Evolutionary conservation across 805 yeast species (phyloP), one percentile per base, ranked within the genome.

Genomic region (Kuraishia borneana): DNA sequence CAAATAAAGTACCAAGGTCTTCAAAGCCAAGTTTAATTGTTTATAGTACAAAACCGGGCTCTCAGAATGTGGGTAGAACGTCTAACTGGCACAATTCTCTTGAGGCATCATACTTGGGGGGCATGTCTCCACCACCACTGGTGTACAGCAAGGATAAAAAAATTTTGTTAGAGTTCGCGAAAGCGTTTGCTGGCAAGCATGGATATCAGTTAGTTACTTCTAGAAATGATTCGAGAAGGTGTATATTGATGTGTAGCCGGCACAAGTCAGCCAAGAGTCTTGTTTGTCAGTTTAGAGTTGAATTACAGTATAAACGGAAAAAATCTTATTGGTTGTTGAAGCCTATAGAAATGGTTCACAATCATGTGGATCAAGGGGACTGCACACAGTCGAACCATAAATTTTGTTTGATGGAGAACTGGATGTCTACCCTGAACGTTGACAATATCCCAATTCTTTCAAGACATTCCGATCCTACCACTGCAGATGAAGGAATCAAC

Each of bases 271-370:
- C 31, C 12, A 30, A 28, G 20, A 38, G 32, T 14, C 10, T 17
- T 18, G 23, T 10, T 21, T 50, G 54, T 26, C 42, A 44, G 10
- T 50, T 48, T 31, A 38, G 46, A 31, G 39, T 41, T 5, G 54
- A 50, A 20, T 41, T 50, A 17, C 54, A 50, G 31, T 42, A 35
- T 30, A 50, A 50, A 32, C 36, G 41, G 20, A 44, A 47, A 18
- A 49, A 44, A 34, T 33, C 39, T n/a, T 32, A 41, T 6, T 50
- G 54, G 54, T 30, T 50, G 14, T 30, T 50, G 34, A 50, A 50
- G 36, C 45, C 53, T 3, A 41, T 47, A 9, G 26, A 27, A 4
- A 25, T 35, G 29, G 26, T 20, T 2, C 54, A 50, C 36, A n/a
- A n/a, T n/a, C n/a, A n/a, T n/a, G n/a, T n/a, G n/a, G n/a, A n/a